Conservation (phyloP, 164 flowering plant species). For the Magnolia sinica region DNA sequence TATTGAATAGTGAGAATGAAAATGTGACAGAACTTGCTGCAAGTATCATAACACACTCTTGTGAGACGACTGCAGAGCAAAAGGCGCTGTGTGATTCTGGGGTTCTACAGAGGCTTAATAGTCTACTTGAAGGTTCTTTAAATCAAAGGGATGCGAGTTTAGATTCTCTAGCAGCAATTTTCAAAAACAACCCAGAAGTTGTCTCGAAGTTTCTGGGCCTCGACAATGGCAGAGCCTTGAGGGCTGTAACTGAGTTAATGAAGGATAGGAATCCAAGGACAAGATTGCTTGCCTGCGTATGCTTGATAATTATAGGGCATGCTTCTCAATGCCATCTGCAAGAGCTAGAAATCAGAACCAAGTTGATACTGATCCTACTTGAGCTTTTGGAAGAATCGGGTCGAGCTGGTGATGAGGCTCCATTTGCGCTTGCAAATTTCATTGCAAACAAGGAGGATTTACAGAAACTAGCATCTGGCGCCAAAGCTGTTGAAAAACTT, state of each 20-base stretch:
- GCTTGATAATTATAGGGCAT: slow-evolving; percentile 62
- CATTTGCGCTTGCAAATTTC: slow-evolving; percentile 65
- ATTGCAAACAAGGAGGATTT: slow-evolving; percentile 63
- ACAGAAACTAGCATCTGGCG: slow-evolving; percentile 74
- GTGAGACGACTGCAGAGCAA: slow-evolving; percentile 70
- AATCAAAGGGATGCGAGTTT: slow-evolving; percentile 81
- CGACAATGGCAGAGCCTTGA: slow-evolving; percentile 56
- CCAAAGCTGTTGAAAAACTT: slow-evolving; percentile 58
- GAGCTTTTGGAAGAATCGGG: slow-evolving; percentile 89
- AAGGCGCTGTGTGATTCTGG: slow-evolving; percentile 66
- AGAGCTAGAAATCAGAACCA: slow-evolving; percentile 48
- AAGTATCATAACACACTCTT: slow-evolving; percentile 81
- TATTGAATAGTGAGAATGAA: slow-evolving; percentile 73
- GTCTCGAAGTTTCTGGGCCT: slow-evolving; percentile 45
- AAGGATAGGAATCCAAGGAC: slow-evolving; percentile 74
- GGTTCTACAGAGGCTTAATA: slow-evolving; percentile 49
- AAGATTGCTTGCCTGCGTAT: slow-evolving; percentile 72
- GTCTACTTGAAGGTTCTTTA: slow-evolving; percentile 68
- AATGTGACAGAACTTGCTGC: slow-evolving; percentile 86
- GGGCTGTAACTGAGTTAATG: slow-evolving; percentile 46
- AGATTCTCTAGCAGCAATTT: slow-evolving; percentile 66
- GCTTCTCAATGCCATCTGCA: slow-evolving; percentile 51
- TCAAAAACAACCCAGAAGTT: slow-evolving; percentile 58
- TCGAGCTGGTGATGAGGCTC: slow-evolving; percentile 90
- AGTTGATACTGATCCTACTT: slow-evolving; percentile 53